These are phyloP conservation scores for Pseudonectria buxi DNA, from an alignment of 2,329 filamentous ascomycete genomes.

Conservation along the genomic window DNA sequence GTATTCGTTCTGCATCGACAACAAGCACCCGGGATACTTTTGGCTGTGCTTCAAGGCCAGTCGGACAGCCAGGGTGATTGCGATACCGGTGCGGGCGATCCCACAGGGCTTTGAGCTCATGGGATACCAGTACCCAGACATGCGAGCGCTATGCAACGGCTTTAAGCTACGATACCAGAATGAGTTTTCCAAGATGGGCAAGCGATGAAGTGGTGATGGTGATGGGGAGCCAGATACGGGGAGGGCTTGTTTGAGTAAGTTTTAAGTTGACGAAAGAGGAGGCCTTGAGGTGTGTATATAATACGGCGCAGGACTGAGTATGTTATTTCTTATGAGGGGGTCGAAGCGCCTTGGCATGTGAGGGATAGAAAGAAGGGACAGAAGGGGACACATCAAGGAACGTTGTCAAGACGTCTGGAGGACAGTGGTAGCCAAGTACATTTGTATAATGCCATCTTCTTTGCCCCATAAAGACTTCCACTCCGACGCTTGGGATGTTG, in stretches of 20 bases:
- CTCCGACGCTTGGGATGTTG: no score
- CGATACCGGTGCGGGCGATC: slow-evolving; percentile 83
- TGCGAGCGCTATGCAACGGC: slow-evolving; percentile 91
- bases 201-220: slow-evolving; percentile 15
- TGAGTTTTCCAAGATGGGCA: slow-evolving; percentile 56
- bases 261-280: slow-evolving; percentile 2
- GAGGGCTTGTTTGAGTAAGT: slow-evolving; percentile 9
- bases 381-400: slow-evolving; percentile 2
- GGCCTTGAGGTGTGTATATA: slow-evolving; percentile 4
- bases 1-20: slow-evolving; percentile 93
- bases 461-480: no score
- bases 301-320: slow-evolving; percentile 7
- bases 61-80: slow-evolving; percentile 62
- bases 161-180: slow-evolving; percentile 78
- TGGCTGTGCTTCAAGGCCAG: slow-evolving; percentile 94
- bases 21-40: slow-evolving; percentile 90
- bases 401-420: slow-evolving; percentile 1
- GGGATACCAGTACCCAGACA: slow-evolving; percentile 85
- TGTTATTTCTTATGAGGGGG: slow-evolving; percentile 1
- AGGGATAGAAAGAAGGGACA: slow-evolving; percentile 3
- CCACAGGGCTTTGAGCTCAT: slow-evolving; percentile 90
- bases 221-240: background rate
- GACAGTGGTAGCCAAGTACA: no score
- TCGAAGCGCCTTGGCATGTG: slow-evolving; percentile 3
- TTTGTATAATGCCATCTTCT: no score